Conservation (phyloP, 768 basidiomycete species). For the Leccinum incarnatum region DNA sequence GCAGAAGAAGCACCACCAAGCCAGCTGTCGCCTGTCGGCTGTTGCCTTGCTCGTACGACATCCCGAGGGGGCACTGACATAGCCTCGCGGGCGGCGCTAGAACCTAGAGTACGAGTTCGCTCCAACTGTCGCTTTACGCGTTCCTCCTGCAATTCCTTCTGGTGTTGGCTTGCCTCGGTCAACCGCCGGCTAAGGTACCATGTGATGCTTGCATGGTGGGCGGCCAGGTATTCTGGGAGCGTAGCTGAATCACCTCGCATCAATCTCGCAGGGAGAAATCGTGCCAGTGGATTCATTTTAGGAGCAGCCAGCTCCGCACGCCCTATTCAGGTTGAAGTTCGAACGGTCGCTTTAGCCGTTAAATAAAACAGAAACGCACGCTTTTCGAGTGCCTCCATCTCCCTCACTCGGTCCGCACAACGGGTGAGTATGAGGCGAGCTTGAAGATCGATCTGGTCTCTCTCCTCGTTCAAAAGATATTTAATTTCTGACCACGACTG, state of each 20-base stretch:
- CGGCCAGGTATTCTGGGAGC: constrained; percentile 69
- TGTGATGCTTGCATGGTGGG: constrained; percentile 89
- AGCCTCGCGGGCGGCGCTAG: constrained; percentile 66
- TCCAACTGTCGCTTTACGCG: constrained; percentile 87
- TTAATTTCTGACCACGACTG: constrained; percentile 63
- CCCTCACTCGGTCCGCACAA: constrained; percentile 83
- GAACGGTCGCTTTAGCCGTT: constrained; percentile 15
- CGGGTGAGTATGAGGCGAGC: constrained; percentile 80
- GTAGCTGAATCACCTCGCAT: constrained; percentile 51
- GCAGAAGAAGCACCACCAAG: constrained; percentile 57
- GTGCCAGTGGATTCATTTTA: constrained; percentile 61
- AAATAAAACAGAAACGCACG: constrained; percentile 49
- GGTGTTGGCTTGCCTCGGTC: constrained; percentile 70
- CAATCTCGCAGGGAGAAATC: constrained; percentile 71
- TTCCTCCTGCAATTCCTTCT: constrained; percentile 92
- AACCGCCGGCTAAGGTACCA: constrained; percentile 87
- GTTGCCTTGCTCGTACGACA: constrained; percentile 19
- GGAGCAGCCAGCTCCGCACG: constrained; percentile 65
- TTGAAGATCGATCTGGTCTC: constrained; percentile 95
- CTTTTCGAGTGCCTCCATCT: constrained; percentile 87
- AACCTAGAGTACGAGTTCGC: constrained; percentile 77
- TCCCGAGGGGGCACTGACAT: constrained; percentile 41
- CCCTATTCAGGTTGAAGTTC: constrained; percentile 39
- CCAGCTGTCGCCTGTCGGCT: constrained; percentile 48
- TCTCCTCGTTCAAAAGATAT: constrained; percentile 82